These are phyloP conservation scores for Lactarius akahatsu DNA, from an alignment of 768 basidiomycete genomes.

Conservation along the genomic window DNA sequence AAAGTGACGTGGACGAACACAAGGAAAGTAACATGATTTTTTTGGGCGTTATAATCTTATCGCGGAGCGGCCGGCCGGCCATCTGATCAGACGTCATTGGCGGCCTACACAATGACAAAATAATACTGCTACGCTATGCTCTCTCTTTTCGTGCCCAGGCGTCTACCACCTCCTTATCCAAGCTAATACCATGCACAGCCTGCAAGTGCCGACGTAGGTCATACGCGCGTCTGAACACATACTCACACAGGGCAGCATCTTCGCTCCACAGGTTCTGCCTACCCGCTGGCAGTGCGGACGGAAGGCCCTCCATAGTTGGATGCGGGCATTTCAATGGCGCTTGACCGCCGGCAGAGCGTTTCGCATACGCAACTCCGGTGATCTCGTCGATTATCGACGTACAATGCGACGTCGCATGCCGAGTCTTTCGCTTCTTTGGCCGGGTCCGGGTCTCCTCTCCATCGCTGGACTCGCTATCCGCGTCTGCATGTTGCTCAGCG, in stretches of 20 bases:
- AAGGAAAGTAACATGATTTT: not conserved
- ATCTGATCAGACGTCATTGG: not conserved
- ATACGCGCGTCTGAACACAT: conserved; percentile 79
- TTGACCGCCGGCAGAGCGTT: conserved; percentile 42
- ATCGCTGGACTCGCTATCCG: conserved; percentile 36
- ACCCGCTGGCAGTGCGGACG: conserved; percentile 4
- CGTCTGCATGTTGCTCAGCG: conserved; percentile 43
- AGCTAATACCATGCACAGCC: conserved; percentile 60
- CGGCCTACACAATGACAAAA: not conserved
- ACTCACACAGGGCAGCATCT: conserved; percentile 47
- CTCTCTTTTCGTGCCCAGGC: conserved; percentile 57
- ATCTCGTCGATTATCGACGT: conserved; percentile 42
- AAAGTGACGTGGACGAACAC: not conserved
- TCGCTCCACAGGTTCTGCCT: conserved; percentile 12
- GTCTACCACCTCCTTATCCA: conserved; percentile 53
- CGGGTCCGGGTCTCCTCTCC: not conserved
- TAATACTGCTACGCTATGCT: conserved; percentile 16
- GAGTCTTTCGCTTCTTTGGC: conserved; percentile 15
- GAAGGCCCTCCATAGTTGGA: conserved; percentile 44
- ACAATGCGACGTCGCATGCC: not conserved
- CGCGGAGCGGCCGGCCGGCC: conserved; percentile 3
- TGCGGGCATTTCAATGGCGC: conserved; percentile 57
- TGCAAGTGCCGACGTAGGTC: conserved; percentile 82
- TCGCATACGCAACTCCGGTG: conserved; percentile 63
- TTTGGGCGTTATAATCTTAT: conserved; percentile 10